These are phyloP conservation scores for Excoecaria cochinchinensis DNA, from an alignment of 345 rosid genomes.

Conservation along the genomic window DNA sequence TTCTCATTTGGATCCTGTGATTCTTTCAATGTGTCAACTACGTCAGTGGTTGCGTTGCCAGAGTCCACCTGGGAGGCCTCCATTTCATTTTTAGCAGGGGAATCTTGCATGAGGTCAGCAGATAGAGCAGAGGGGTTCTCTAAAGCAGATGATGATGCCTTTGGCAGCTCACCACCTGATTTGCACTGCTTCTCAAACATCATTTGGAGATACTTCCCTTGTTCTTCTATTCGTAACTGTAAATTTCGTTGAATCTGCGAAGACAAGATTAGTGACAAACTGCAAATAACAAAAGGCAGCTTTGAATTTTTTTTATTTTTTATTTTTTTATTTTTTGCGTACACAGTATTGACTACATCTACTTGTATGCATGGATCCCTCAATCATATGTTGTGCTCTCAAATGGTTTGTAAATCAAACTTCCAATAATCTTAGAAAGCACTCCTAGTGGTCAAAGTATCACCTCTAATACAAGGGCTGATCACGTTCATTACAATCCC, in stretches of 20 bases:
- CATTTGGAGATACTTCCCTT: conserved; percentile 89
- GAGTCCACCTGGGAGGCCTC: conserved; percentile 36
- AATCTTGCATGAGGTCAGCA: conserved; percentile 27
- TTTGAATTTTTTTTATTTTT: no score
- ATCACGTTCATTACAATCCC: not conserved
- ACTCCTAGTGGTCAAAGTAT: not conserved
- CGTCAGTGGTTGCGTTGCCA: conserved; percentile 12
- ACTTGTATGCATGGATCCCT: not conserved
- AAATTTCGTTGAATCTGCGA: conserved; percentile 83
- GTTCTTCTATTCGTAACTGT: conserved; percentile 94
- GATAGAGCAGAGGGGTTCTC: conserved; percentile 41
- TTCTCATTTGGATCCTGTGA: conserved; percentile 27
- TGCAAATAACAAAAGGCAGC: not conserved
- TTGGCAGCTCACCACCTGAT: conserved; percentile 54
- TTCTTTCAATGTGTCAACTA: conserved; percentile 17
- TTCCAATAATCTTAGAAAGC: not conserved
- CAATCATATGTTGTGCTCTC: not conserved
- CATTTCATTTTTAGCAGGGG: conserved; percentile 31
- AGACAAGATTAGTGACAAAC: not conserved
- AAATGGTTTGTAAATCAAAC: not conserved
- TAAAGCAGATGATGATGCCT: conserved; percentile 49
- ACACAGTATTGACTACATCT: not conserved
- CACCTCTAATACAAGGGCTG: not conserved
- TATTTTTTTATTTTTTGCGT: no score
- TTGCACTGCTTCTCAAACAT: conserved; percentile 91